phyloP scores from a whole-genome alignment of 192 early-diverging fungal genomes.

The Coemansia sp. region DNA sequence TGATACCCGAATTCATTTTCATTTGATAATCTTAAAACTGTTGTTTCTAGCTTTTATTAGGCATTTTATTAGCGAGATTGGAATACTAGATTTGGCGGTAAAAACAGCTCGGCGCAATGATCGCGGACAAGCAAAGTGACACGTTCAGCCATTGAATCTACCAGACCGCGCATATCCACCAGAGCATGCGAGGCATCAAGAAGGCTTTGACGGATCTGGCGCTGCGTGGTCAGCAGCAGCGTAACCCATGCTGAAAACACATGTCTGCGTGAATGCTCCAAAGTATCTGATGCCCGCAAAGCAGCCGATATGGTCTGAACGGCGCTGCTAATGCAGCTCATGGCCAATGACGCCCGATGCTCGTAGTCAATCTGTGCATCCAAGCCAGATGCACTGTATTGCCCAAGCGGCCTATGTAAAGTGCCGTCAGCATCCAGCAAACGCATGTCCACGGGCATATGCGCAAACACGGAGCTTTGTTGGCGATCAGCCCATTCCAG shows the following conservation, averaged over 20 bases:
- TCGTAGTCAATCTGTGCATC: background rate
- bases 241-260: constrained; percentile 33
- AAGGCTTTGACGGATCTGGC: constrained; percentile 11
- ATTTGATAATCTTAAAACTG: background rate
- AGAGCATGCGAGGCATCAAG: constrained; percentile 5
- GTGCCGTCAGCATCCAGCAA: constrained; percentile 5
- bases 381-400: background rate
- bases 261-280: background rate
- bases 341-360: constrained; percentile 16
- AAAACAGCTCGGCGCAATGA: constrained; percentile 25
- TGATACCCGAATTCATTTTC: background rate
- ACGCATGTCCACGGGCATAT: constrained; percentile 14
- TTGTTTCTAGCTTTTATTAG: background rate
- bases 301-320: constrained; percentile 12
- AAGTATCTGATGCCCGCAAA: background rate
- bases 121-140: constrained; percentile 22
- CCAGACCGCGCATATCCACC: constrained; percentile 21
- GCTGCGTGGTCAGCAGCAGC: constrained; percentile 17
- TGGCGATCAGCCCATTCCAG: constrained; percentile 26
- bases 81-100: constrained; percentile 17
- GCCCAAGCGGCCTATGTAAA: background rate
- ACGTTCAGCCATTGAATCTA: constrained; percentile 33
- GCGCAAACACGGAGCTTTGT: constrained; percentile 8
- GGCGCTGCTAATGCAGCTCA: constrained; percentile 24
- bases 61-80: background rate